phyloP scores from a whole-genome alignment of 768 basidiomycete species.

The Coprinopsis cinerea region DNA sequence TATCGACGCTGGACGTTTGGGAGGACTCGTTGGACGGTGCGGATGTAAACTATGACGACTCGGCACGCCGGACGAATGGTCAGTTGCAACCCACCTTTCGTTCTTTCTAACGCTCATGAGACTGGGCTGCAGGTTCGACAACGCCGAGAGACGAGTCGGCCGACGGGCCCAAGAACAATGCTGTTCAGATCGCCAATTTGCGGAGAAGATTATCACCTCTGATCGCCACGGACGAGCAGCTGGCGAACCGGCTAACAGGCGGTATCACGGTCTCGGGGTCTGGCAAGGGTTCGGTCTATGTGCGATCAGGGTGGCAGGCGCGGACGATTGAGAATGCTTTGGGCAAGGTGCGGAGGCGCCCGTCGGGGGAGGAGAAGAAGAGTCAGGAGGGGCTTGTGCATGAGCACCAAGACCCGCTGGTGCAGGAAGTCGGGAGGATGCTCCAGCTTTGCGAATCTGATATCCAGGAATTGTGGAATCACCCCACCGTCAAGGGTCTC shows the following conservation, averaged over 20 bases:
- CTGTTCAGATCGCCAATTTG: slow-evolving; percentile 46
- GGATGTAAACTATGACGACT: slow-evolving; percentile 23
- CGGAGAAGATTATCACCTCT: slow-evolving; percentile 56
- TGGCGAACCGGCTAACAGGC: slow-evolving; percentile 70
- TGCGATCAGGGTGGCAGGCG: slow-evolving; percentile 78
- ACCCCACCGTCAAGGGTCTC: slow-evolving; percentile 63
- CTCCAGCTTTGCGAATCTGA: slow-evolving; percentile 56
- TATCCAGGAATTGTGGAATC: slow-evolving; percentile 66
- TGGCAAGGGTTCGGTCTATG: slow-evolving; percentile 71
- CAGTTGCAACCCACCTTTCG: no score
- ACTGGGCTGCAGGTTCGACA: slow-evolving; percentile 23
- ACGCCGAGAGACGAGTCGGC: slow-evolving; percentile 20
- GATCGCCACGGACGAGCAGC: slow-evolving; percentile 51
- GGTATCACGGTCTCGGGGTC: slow-evolving; percentile 68
- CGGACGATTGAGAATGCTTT: slow-evolving; percentile 53
- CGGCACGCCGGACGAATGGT: no score
- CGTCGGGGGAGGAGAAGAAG: slow-evolving; percentile 27
- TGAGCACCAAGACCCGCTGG: slow-evolving; percentile 44
- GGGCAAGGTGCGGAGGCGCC: slow-evolving; percentile 33
- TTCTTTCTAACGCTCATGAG: no score
- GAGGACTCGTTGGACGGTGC: slow-evolving; percentile 56
- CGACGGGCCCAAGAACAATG: slow-evolving; percentile 16
- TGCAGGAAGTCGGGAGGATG: slow-evolving; percentile 56
- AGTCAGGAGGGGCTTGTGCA: slow-evolving; percentile 28
- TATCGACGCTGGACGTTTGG: slow-evolving; percentile 55